phyloP scores from a whole-genome alignment of 202 grass and related monocot species.

The Panicum hallii region DNA sequence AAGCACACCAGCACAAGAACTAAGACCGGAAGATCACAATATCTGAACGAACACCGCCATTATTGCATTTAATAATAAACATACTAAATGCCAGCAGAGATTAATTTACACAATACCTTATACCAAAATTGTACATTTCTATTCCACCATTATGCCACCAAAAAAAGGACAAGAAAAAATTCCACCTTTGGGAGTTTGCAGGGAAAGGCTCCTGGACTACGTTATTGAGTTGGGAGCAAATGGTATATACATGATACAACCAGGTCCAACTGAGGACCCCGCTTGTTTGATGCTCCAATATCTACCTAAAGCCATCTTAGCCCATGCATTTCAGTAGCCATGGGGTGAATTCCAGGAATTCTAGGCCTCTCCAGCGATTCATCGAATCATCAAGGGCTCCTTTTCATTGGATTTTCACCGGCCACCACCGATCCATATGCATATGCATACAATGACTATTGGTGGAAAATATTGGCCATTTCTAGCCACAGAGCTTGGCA shows the following conservation, averaged over 20 bases:
- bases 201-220: conserved; percentile 12
- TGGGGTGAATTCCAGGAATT: not conserved
- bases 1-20: not conserved
- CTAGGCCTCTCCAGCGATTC: not conserved
- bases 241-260: conserved; percentile 20
- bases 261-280: not conserved
- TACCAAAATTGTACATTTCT: conserved; percentile 54
- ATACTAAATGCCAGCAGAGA: not conserved
- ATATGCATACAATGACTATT: conserved; percentile 17
- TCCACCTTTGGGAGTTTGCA: conserved; percentile 16
- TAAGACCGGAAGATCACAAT: not conserved
- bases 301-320: conserved; percentile 32
- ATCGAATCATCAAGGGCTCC: not conserved
- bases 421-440: conserved; percentile 17
- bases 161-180: conserved; percentile 4
- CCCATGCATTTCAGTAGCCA: conserved; percentile 20
- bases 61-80: conserved; percentile 17
- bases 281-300: conserved; percentile 10
- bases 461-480: conserved; percentile 9
- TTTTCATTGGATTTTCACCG: not conserved
- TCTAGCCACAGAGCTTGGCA: conserved; percentile 39
- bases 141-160: conserved; percentile 20
- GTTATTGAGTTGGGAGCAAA: conserved; percentile 40
- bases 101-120: conserved; percentile 13
- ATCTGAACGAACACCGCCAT: not conserved